Evolutionary conservation across 2,329 filamentous ascomycete genomes (phyloP).

Genomic region (Pseudogymnoascus sp.): DNA sequence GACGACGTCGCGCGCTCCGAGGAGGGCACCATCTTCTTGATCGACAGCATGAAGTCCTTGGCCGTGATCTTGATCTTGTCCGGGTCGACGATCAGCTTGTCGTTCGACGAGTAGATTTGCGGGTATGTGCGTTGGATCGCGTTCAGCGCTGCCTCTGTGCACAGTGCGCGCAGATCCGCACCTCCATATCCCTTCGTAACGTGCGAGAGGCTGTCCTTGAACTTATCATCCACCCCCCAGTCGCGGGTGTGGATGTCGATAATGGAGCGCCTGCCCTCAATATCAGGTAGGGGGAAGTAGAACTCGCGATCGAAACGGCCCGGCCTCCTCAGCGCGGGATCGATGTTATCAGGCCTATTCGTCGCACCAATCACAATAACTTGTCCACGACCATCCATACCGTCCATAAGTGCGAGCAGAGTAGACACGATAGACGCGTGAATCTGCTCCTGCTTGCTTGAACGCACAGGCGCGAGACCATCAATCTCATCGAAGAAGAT

Average conservation of each 20-base stretch:
- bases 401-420: slow-evolving; percentile 89
- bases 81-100: slow-evolving; percentile 84
- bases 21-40: slow-evolving; percentile 93
- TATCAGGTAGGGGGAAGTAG: slow-evolving; percentile 87
- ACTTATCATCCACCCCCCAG: slow-evolving; percentile 73
- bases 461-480: slow-evolving; percentile 87
- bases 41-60: slow-evolving; percentile 93
- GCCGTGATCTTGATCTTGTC: slow-evolving; percentile 77
- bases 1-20: slow-evolving; percentile 85
- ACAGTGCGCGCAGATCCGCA: slow-evolving; percentile 87
- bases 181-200: slow-evolving; percentile 94
- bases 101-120: slow-evolving; percentile 85
- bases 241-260: slow-evolving; percentile 92
- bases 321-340: slow-evolving; percentile 86
- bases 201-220: slow-evolving; percentile 78
- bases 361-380: slow-evolving; percentile 99
- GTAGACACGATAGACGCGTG: slow-evolving; percentile 97
- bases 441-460: slow-evolving; percentile 97
- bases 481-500: slow-evolving; percentile 99
- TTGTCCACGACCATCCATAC: slow-evolving; percentile 96
- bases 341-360: slow-evolving; percentile 91
- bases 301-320: slow-evolving; percentile 97
- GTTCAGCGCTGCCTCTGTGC: slow-evolving; percentile 92
- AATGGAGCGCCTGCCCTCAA: slow-evolving; percentile 73
- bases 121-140: slow-evolving; percentile 92